phyloP scores from a whole-genome alignment of 371 early-diverging fungal species.

The Funneliformis caledonium region DNA sequence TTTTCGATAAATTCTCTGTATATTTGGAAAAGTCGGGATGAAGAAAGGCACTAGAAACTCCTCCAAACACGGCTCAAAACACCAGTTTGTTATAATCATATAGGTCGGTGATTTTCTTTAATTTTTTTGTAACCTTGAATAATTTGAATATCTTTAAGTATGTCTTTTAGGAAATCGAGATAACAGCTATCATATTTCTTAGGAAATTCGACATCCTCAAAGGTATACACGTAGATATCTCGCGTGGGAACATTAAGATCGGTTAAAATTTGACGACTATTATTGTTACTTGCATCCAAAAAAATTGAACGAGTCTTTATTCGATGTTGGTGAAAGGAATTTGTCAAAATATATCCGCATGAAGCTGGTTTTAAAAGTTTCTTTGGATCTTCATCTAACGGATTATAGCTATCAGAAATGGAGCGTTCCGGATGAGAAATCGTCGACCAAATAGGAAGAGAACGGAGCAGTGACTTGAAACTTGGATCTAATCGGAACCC shows the following conservation, averaged over 20 bases:
- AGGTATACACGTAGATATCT: not conserved
- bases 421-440: too few species aligned
- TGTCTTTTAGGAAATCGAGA: not conserved
- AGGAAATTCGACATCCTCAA: constrained; percentile 20
- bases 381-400: too few species aligned
- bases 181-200: not conserved
- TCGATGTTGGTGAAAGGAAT: too few species aligned
- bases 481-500: too few species aligned
- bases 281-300: not conserved
- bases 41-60: not conserved
- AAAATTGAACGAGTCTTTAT: not conserved
- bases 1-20: not conserved
- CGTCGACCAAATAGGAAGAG: too few species aligned
- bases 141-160: not conserved
- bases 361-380: too few species aligned
- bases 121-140: not conserved
- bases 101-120: not conserved
- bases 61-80: not conserved
- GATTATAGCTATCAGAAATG: too few species aligned
- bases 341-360: too few species aligned
- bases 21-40: not conserved
- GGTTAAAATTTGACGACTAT: not conserved
- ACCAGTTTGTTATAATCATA: not conserved
- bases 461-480: too few species aligned
- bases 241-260: not conserved